phyloP scores from a whole-genome alignment of 129 eudicot genomes.

The Saposhnikovia divaricata region DNA sequence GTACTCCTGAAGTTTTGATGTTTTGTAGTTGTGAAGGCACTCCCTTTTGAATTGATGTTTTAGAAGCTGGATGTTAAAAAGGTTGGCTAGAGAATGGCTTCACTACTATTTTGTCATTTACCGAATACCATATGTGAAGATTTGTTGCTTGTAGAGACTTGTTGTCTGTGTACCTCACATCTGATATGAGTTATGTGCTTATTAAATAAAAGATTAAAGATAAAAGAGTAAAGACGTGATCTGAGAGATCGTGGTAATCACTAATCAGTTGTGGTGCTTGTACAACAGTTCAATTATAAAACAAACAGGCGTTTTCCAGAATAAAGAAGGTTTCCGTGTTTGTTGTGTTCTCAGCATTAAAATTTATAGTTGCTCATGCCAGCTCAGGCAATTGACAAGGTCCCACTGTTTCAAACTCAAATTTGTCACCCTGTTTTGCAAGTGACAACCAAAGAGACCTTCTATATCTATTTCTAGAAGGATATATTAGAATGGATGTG shows the following conservation, averaged over 20 bases:
- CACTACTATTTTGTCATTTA: background rate
- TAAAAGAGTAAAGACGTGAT: background rate
- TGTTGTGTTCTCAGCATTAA: background rate
- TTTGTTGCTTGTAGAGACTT: background rate
- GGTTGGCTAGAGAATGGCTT: background rate
- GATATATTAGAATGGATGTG: background rate
- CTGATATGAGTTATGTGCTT: background rate
- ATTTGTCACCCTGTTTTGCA: background rate
- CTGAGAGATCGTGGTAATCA: background rate
- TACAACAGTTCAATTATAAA: background rate
- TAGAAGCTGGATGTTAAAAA: background rate
- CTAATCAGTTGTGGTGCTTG: background rate
- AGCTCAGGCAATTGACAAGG: background rate
- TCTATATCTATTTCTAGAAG: background rate
- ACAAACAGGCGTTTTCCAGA: background rate
- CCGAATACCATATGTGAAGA: background rate
- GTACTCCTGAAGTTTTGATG: background rate
- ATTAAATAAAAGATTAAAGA: background rate
- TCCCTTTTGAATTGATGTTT: background rate
- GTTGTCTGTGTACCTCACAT: background rate
- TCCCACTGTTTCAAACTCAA: background rate
- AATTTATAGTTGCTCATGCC: background rate
- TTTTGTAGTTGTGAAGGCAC: background rate
- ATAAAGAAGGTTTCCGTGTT: background rate
- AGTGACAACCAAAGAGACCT: background rate